Evolutionary conservation across 768 basidiomycete species (phyloP), one percentile per base, ranked within the genome.

Genomic region (Suillus ampliporus): DNA sequence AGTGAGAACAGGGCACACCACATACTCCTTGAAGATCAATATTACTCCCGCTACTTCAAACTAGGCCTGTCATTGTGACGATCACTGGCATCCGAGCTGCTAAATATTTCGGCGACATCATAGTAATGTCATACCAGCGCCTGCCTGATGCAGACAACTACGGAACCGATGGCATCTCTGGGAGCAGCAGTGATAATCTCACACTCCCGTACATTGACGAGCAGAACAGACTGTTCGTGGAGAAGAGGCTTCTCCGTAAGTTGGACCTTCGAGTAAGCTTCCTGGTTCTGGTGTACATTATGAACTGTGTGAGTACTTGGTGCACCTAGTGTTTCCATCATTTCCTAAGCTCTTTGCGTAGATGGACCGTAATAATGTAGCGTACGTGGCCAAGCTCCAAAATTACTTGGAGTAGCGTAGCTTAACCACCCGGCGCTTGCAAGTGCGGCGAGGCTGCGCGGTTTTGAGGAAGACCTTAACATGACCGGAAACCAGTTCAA

Each of bases 401-500:
- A 26, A 56, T n/a, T 11, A 9, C 60, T 56, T 56, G 38, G 23
- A 56, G 17, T 19, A 56, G 1, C 13, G 38, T 26, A 3, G 17
- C 54, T 56, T 37, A 56, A 40, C 17, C 4, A 10, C 38, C 26
- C n/a, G n/a, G n/a, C 23, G 4, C 23, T 50, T 48, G 23, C 52
- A 64, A 90, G 90, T 51, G 90, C 89, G 9, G 91, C 91, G 23
- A 82, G 91, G 58, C 74, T 91, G 41, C 81, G 85, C 47, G 90
- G 90, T 1, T 86, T 91, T 61, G 88, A 90, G 69, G 76, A 79
- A 60, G 90, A 91, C 71, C 79, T 92, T 15, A 72, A 83, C 28
- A 80, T 91, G 37, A 76, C 82, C 58, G 86, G 83, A 17, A 75
- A 79, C 61, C 79, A 91, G 67, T 92, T 90, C 69, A 82, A 87